Evolutionary conservation across 2,329 filamentous ascomycete genomes (phyloP).

Genomic region (Penicillium paneum): DNA sequence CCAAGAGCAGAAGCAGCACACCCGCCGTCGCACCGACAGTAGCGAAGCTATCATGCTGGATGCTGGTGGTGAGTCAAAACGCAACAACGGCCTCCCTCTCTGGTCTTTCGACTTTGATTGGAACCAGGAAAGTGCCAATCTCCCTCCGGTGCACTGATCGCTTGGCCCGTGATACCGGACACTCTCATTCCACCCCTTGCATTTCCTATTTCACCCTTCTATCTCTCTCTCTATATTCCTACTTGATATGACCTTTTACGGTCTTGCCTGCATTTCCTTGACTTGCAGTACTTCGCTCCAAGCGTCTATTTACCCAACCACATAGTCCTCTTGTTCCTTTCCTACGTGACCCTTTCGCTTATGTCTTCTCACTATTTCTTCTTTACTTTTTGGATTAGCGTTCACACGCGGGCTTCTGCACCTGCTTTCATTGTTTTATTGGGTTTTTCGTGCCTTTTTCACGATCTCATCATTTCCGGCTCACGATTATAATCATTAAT

Average conservation of each 20-base stretch:
- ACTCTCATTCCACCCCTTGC: conserved; percentile 4
- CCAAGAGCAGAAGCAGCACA: conserved; percentile 34
- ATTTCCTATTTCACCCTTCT: conserved; percentile 2
- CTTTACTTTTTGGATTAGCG: conserved; percentile 5
- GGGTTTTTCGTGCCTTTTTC: not conserved
- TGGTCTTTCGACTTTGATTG: conserved; percentile 39
- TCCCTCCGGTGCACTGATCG: conserved; percentile 38
- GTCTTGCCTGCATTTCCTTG: conserved; percentile 6
- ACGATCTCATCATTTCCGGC: not conserved
- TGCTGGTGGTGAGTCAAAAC: conserved; percentile 49
- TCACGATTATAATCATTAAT: not conserved
- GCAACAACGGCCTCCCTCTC: conserved; percentile 52
- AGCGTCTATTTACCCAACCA: not conserved
- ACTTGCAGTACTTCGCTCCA: not conserved
- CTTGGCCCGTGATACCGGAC: conserved; percentile 3
- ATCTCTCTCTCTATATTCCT: not conserved
- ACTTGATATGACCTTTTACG: not conserved
- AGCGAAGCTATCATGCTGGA: conserved; percentile 48
- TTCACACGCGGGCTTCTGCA: conserved; percentile 1
- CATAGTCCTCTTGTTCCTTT: not conserved
- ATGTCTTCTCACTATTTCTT: not conserved
- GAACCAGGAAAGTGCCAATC: conserved; percentile 41
- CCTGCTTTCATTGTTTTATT: conserved; percentile 5
- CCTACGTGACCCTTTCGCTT: conserved; percentile 1
- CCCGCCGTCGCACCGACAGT: conserved; percentile 42